These are phyloP conservation scores for Pueraria montana DNA, from an alignment of 306 rosid species.

Conservation along the genomic window DNA sequence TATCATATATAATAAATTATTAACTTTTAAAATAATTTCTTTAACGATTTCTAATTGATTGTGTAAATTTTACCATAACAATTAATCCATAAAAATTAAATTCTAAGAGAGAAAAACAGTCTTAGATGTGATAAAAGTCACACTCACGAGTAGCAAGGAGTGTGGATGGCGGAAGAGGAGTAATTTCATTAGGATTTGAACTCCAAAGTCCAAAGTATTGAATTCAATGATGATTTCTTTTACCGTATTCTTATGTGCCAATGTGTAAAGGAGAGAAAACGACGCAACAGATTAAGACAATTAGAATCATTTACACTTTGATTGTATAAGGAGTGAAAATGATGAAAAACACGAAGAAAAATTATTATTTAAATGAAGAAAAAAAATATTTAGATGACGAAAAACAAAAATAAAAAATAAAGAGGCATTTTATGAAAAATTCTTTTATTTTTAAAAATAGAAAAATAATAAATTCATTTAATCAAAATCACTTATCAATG, in stretches of 20 bases:
- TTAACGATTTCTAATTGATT: too few species aligned
- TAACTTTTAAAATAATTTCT: too few species aligned
- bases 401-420: background rate
- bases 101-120: too few species aligned
- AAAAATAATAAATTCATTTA: background rate
- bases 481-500: too few species aligned
- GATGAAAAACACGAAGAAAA: background rate
- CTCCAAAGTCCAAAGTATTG: background rate
- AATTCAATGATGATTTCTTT: background rate
- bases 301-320: background rate
- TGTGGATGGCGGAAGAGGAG: too few species aligned
- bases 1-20: too few species aligned
- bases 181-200: constrained; percentile 30
- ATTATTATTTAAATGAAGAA: background rate
- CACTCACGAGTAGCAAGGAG: too few species aligned
- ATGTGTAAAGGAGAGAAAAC: background rate
- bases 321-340: background rate
- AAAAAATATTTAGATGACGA: background rate
- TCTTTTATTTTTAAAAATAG: background rate
- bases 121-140: too few species aligned
- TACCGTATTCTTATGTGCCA: background rate
- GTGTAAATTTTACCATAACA: too few species aligned
- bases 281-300: background rate
- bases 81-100: too few species aligned
- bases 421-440: background rate